Percentiles rank a stretch among this genome's conserved stretches.
Evolutionary conservation across 1,139 yeast genomes (phyloP).

Genomic region (Taiozyma sp.): DNA sequence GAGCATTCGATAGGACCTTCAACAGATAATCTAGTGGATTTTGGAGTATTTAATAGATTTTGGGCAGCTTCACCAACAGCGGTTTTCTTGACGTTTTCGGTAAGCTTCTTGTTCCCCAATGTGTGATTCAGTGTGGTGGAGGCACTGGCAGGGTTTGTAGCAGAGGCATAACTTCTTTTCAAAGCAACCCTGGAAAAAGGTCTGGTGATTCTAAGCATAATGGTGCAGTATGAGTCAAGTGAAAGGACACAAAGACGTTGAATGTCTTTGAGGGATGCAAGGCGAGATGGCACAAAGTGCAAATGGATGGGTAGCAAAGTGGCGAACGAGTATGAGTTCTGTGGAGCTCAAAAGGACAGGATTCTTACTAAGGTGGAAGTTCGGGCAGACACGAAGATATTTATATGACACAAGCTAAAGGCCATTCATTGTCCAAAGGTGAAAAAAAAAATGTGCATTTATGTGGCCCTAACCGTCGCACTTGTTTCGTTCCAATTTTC

Average conservation of each 20-base stretch:
- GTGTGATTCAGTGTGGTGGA: neutral
- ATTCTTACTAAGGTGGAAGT: neutral
- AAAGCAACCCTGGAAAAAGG: neutral
- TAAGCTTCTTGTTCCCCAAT: neutral
- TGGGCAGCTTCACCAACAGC: constrained; percentile 30
- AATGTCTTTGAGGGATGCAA: neutral
- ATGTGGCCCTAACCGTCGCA: neutral
- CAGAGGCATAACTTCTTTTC: neutral
- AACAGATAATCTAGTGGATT: constrained; percentile 62
- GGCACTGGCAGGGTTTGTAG: neutral
- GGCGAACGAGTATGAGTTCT: neutral
- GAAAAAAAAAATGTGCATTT: neutral
- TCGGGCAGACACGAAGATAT: neutral
- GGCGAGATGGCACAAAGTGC: neutral
- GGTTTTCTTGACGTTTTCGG: constrained; percentile 9
- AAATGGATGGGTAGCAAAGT: neutral
- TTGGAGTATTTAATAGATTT: constrained; percentile 30
- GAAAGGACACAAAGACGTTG: neutral
- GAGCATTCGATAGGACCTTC: constrained; percentile 85
- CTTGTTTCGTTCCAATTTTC: neutral
- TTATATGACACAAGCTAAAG: neutral
- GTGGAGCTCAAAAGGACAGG: neutral
- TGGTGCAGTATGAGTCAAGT: neutral
- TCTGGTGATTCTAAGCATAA: neutral
- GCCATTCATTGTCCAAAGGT: neutral